A percentile compares a stretch with the other conserved stretches of the same genome.
Conservation (phyloP, 2,329 filamentous ascomycete species). For the Sarocladiaceae sp. region DNA sequence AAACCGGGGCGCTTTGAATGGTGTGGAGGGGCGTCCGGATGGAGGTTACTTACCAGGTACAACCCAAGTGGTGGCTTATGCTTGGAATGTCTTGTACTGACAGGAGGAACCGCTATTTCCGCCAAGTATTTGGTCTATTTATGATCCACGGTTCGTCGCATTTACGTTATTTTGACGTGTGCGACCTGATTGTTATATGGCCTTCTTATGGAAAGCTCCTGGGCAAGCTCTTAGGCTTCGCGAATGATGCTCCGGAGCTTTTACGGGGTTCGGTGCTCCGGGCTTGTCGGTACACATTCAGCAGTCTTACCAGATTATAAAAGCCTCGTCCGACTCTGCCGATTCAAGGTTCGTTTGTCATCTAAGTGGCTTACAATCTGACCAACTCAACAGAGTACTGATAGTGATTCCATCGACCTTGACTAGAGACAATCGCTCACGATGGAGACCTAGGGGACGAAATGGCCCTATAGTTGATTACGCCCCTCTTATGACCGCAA, state of each 20-base stretch:
- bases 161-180: conserved; percentile 1
- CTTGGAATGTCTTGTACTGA: not conserved
- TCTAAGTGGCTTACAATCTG: not conserved
- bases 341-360: not conserved
- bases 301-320: not conserved
- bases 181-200: not conserved
- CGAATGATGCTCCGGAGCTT: not conserved
- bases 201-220: not conserved
- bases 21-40: not conserved
- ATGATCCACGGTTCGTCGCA: not conserved
- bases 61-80: not conserved
- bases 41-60: not conserved
- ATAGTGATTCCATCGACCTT: not conserved
- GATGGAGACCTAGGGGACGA: not conserved
- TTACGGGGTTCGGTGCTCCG: conserved; percentile 1
- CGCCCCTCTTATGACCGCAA: not conserved
- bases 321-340: not conserved
- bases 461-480: not conserved
- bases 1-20: not conserved
- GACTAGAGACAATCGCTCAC: not conserved
- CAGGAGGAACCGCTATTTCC: not conserved
- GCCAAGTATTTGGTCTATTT: not conserved
- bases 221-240: not conserved
- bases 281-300: not conserved
- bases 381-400: not conserved